phyloP scores from a whole-genome alignment of 257 asterid species.

The Ajuga chamaepitys region DNA sequence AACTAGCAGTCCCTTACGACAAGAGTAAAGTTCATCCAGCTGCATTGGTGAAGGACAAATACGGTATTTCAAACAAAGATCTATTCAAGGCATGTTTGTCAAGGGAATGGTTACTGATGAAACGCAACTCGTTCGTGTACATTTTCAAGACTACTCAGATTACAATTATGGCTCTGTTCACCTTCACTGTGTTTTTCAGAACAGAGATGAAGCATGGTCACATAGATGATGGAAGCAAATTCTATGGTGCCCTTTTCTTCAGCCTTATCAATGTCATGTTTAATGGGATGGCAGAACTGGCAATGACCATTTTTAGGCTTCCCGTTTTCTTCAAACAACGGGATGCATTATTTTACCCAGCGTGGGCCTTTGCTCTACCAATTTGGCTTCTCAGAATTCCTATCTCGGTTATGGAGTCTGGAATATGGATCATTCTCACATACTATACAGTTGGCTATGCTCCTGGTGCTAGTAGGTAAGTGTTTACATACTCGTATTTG shows the following conservation, averaged over 20 bases:
- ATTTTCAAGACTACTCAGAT: slow-evolving; percentile 64
- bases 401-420: slow-evolving; percentile 49
- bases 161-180: slow-evolving; percentile 57
- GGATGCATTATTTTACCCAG: slow-evolving; percentile 57
- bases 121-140: slow-evolving; percentile 53
- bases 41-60: slow-evolving; percentile 50
- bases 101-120: slow-evolving; percentile 65
- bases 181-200: slow-evolving; percentile 69
- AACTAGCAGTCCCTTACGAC: slow-evolving; percentile 44
- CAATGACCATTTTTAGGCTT: slow-evolving; percentile 57
- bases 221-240: slow-evolving; percentile 50
- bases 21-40: slow-evolving; percentile 54
- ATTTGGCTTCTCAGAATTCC: slow-evolving; percentile 68
- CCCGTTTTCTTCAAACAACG: slow-evolving; percentile 67
- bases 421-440: slow-evolving; percentile 60
- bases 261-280: slow-evolving; percentile 69
- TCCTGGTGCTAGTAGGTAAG: slow-evolving; percentile 57
- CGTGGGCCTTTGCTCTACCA: slow-evolving; percentile 71
- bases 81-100: slow-evolving; percentile 56
- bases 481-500: background rate
- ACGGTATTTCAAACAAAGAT: slow-evolving; percentile 57
- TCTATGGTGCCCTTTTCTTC: slow-evolving; percentile 60
- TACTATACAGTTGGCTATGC: slow-evolving; percentile 73
- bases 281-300: slow-evolving; percentile 71
- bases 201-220: slow-evolving; percentile 53